A percentile compares a stretch with the other conserved stretches of the same genome.
Conservation (phyloP, 1,284 basidiomycete species). For the Cryptococcus hybrid region DNA sequence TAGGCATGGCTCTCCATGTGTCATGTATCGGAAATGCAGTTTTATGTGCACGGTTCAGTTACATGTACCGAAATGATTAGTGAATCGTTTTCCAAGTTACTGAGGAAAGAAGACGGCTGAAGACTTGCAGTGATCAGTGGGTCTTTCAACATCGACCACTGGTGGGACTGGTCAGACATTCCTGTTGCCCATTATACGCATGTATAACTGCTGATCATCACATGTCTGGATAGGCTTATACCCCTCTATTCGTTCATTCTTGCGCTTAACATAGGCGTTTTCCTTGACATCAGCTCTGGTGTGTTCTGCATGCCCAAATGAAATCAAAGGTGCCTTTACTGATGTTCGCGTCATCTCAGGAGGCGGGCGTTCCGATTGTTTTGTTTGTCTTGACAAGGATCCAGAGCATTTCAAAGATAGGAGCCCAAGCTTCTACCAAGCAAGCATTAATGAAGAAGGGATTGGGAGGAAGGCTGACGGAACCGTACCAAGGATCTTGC, state of each 20-base stretch:
- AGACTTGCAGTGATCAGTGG: constrained; percentile 1
- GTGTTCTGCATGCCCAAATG: not conserved
- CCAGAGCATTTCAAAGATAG: not conserved
- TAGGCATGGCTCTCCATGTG: constrained; percentile 2
- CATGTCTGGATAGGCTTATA: constrained; percentile 1
- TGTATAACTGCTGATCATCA: no score
- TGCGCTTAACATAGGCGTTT: constrained; percentile 7
- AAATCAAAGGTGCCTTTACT: not conserved
- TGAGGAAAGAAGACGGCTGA: not conserved
- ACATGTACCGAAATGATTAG: constrained; percentile 2
- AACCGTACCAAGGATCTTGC: not conserved
- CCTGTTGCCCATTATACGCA: no score
- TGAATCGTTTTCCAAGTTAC: not conserved
- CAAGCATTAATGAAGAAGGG: not conserved
- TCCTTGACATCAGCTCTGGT: constrained; percentile 12
- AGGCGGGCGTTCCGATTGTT: constrained; percentile 4
- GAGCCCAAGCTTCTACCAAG: not conserved
- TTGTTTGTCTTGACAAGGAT: constrained; percentile 4
- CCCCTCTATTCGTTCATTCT: constrained; percentile 13
- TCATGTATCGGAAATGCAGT: constrained; percentile 9
- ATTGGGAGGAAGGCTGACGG: no score
- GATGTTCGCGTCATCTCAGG: not conserved
- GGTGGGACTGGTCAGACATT: constrained; percentile 9
- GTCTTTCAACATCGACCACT: constrained; percentile 7
- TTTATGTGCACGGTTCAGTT: constrained; percentile 4